Conservation (phyloP, 225 moss, liverwort and hornwort genomes). For the Bryoerythrophyllum caledonicum region DNA sequence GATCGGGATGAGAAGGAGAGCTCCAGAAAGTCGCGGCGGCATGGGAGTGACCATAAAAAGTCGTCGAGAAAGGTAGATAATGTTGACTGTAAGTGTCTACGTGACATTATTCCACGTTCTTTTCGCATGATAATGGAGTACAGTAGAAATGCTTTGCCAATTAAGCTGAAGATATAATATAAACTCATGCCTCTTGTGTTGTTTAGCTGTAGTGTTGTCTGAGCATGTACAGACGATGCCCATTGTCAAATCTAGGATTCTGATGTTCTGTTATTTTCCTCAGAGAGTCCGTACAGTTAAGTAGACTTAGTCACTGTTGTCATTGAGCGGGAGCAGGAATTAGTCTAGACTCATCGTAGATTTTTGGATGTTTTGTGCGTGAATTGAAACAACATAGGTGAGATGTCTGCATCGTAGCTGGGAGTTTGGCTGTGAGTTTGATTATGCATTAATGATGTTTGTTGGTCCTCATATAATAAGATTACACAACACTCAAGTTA, state of each 20-base stretch:
- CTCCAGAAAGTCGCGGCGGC: constrained; percentile 84
- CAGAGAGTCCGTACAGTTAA: neutral
- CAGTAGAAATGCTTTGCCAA: constrained; percentile 7
- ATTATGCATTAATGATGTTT: too few species aligned
- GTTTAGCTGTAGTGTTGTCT: neutral
- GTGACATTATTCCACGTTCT: constrained; percentile 60
- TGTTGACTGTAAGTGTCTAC: constrained; percentile 70
- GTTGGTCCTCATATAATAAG: too few species aligned
- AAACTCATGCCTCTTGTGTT: neutral
- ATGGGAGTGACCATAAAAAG: constrained; percentile 93
- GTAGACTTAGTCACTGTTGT: neutral
- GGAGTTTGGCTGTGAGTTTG: too few species aligned
- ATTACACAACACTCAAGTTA: too few species aligned
- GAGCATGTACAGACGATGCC: neutral
- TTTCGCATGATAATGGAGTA: constrained; percentile 39
- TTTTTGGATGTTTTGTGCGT: neutral
- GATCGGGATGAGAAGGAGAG: constrained; percentile 95
- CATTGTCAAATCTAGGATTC: neutral
- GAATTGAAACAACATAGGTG: too few species aligned
- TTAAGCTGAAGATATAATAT: neutral
- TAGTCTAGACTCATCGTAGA: too few species aligned
- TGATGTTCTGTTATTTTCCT: neutral
- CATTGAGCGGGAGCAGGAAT: neutral
- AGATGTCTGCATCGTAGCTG: too few species aligned
- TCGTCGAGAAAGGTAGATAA: constrained; percentile 99